Evolutionary conservation across 2,329 filamentous ascomycete genomes (phyloP).

Genomic region (Botryotinia narcissicola): DNA sequence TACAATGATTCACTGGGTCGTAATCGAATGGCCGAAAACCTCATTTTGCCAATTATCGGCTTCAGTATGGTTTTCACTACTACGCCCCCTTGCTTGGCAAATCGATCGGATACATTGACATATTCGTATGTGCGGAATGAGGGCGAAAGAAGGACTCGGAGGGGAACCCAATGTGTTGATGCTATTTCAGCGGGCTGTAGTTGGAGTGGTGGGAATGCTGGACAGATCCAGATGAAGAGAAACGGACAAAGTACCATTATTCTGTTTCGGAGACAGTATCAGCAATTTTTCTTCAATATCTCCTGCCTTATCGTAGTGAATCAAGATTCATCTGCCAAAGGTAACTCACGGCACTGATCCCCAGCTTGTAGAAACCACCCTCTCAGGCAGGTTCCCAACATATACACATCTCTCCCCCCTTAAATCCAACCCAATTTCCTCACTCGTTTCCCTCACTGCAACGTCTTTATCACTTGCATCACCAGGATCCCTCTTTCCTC

Average conservation of each 20-base stretch:
- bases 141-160: constrained; percentile 59
- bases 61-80: constrained; percentile 54
- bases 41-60: constrained; percentile 61
- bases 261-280: constrained; percentile 39
- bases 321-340: not conserved
- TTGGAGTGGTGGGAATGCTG: constrained; percentile 53
- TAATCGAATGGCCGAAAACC: constrained; percentile 63
- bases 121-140: constrained; percentile 59
- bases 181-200: constrained; percentile 69
- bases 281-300: not conserved
- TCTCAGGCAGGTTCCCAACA: constrained; percentile 63
- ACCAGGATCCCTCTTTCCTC: constrained; percentile 63
- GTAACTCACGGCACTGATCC: constrained; percentile 57
- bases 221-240: constrained; percentile 60
- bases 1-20: constrained; percentile 60
- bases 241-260: constrained; percentile 70
- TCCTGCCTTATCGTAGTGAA: not conserved
- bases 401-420: constrained; percentile 45
- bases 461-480: constrained; percentile 61
- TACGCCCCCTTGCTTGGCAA: constrained; percentile 54
- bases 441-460: constrained; percentile 61
- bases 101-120: constrained; percentile 62
- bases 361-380: constrained; percentile 65
- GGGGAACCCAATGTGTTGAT: constrained; percentile 66
- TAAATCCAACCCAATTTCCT: constrained; percentile 66